Evolutionary conservation across 2,329 filamentous ascomycete genomes (phyloP), one percentile per base, ranked within the genome.

Genomic region (Stylonectria norvegica): DNA sequence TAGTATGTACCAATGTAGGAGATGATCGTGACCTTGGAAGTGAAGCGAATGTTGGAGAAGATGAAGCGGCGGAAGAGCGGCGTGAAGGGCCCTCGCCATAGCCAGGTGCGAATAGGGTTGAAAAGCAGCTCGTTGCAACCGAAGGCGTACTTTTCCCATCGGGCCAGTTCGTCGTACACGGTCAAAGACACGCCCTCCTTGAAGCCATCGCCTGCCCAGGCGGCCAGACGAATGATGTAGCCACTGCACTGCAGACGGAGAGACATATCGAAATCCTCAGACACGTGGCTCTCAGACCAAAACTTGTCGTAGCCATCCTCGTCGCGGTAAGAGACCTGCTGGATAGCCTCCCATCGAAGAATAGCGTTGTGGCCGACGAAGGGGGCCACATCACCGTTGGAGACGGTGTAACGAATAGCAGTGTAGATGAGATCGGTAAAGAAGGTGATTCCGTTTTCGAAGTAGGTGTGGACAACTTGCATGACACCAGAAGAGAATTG

Each of bases 61-160:
- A 90, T 63, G 68, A 93, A 91, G 40, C 68, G 74, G 45, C 81
- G 76, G 75, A 91, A 91, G 4, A 91, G 75, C 16, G 83, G 81
- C 4, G 87, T 91, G 60, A 91, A 86, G 19, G 87, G 87, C 0
- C 87, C 87, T 12, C 74, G 78, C 59, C 74, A 81, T 31, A 80
- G 62, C 87, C 87, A 91, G 52, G 79, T 81, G 45, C 78, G 76
- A 45, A 91, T 70, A 3, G 86, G 87, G 58, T 91, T 77, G 70
- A 93, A 91, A 42, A 91, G 73, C 42, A 91, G 72, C 67, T 90
- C 86, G 61, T 86, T 87, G 66, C 87, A 90, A 25, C 86, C 86
- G 55, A 89, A 90, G 3, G 86, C 87, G 60, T 89, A 89, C 65
- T 91, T 91, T 59, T 91, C 86, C 86, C 87, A 91, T 42, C 86